Evolutionary conservation across 805 yeast genomes (phyloP), one percentile per base, ranked within the genome.

Genomic region (Myxozyma lipomycoides): DNA sequence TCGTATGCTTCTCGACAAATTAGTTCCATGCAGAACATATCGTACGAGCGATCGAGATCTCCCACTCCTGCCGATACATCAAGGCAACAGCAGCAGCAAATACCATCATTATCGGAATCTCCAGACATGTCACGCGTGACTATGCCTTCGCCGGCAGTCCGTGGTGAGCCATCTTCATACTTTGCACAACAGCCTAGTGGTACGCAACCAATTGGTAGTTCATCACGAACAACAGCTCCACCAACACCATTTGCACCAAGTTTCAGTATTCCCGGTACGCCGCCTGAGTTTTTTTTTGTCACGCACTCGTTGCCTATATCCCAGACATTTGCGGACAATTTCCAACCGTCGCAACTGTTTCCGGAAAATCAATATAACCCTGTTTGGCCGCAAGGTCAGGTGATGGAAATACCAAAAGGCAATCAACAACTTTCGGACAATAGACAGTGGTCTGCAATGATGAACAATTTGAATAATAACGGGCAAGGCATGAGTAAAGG

Each of bases 281-380:
- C 67, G 18, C 65, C 68, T 2, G 70, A 67, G 23, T 57, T 67
- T 35, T 62, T 51, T 45, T 52, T 67, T 30, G 67, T 67, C 22
- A 66, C 69, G 15, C 62, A 60, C 37, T 54, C 68, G 12, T 56
- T 66, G 6, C 63, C 62, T 7, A 42, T 52, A 7, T 49, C 65
- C 4, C 61, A 61, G 44, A 44, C 56, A 12, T 75, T 75, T 60
- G 68, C 72, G 48, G 79, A 75, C 46, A 75, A 76, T 55, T 78
- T 78, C 64, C 79, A 78, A 62, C 82, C 82, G 17, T 72, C 79
- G 15, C 82, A 77, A 55, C 70, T 78, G 55, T 78, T 78, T 58
- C 82, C 82, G 3, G 61, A 72, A 59, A 57, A 26, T 43, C 47
- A 45, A 36, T n/a, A 38, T 9, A 24, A 32, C 17, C 21, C 28